Base-by-base conservation (phyloP, 2,329 filamentous ascomycete species). In the Colletotrichum costaricense region DNA sequence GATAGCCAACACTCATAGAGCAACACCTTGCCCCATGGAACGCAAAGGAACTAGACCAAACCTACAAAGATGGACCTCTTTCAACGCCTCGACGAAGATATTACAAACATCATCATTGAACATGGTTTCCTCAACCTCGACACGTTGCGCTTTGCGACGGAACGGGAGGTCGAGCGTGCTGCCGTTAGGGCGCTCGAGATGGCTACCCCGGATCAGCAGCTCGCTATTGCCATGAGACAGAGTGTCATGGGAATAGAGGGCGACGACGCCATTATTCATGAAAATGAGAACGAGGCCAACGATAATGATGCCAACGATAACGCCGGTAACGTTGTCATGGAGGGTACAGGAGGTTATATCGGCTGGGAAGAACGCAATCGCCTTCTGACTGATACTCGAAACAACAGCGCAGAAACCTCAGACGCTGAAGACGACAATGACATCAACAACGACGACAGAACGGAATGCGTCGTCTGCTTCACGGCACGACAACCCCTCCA, bases 361-460 rank as follows among this genome's bases (percentile, higher is more conserved):
- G 22, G n/a, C 42, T 68, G 63, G 62, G 60, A 74, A 33, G 72
- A 68, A 11, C 72, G 72, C n/a, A 74, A 74, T 38, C 49, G 72
- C 11, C 49, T 74, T 16, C 26, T 74, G 3, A 22, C 33, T 7
- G 38, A 57, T 24, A 52, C 63, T 9, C 46, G 54, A 12, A 16
- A 33, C n/a, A 58, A 63, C 54, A 74, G 57, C 22, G 55, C 46
- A 9, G 6, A 35, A 8, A 30, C 62, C 24, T 62, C 62, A 11
- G 58, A 63, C 5, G 24, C 55, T 12, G 42, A n/a, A 49, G 26
- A 54, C 4, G 49, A 38, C 16, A 26, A 42, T 19, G 22, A 63
- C 3, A 38, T 33, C 16, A 16, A 54, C 28, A 28, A 63, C 3
- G 9, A 42, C 35, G 26, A n/a, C 8, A 66, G 62, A 2, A 35